A percentile compares a stretch with the other conserved stretches of the same genome.
Evolutionary conservation across 2,329 filamentous ascomycete species (phyloP).

Genomic region (Arthrobotrys sinensis): DNA sequence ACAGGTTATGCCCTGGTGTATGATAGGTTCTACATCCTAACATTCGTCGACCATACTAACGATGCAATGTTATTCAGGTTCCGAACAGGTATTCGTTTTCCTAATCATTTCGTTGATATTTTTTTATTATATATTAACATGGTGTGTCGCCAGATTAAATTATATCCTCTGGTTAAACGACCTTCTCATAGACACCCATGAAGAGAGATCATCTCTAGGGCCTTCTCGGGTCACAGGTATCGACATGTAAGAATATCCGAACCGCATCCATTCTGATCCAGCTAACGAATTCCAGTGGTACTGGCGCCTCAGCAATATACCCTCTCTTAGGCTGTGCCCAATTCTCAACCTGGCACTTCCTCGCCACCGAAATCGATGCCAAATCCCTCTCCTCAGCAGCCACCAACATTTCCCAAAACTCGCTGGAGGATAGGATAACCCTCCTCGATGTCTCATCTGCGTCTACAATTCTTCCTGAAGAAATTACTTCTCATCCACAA

Average conservation of each 20-base stretch:
- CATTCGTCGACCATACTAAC: background rate
- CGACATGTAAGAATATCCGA: constrained; percentile 74
- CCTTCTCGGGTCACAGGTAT: constrained; percentile 77
- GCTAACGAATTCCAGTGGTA: constrained; percentile 73
- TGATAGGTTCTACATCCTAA: constrained; percentile 61
- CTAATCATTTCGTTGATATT: too few relatives aligned
- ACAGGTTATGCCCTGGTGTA: constrained; percentile 90
- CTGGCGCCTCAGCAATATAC: constrained; percentile 92
- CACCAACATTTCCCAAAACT: constrained; percentile 30
- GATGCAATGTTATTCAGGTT: constrained; percentile 29
- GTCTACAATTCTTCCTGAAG: constrained; percentile 30
- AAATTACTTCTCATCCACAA: constrained; percentile 25
- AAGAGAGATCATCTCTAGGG: constrained; percentile 76
- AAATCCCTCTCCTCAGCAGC: constrained; percentile 36
- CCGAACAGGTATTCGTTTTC: constrained; percentile 62
- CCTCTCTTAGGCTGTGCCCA: constrained; percentile 77
- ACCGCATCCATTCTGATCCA: background rate
- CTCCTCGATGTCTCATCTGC: constrained; percentile 27
- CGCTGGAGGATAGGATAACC: constrained; percentile 38
- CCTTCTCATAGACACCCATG: constrained; percentile 71
- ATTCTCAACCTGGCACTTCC: constrained; percentile 40
- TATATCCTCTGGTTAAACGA: constrained; percentile 92
- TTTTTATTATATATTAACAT: background rate
- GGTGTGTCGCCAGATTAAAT: constrained; percentile 76
- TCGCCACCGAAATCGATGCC: constrained; percentile 60